A percentile compares a stretch with the other conserved stretches of the same genome.
phyloP scores from a whole-genome alignment of 2,329 filamentous ascomycete species.

The Trichothecium roseum region DNA sequence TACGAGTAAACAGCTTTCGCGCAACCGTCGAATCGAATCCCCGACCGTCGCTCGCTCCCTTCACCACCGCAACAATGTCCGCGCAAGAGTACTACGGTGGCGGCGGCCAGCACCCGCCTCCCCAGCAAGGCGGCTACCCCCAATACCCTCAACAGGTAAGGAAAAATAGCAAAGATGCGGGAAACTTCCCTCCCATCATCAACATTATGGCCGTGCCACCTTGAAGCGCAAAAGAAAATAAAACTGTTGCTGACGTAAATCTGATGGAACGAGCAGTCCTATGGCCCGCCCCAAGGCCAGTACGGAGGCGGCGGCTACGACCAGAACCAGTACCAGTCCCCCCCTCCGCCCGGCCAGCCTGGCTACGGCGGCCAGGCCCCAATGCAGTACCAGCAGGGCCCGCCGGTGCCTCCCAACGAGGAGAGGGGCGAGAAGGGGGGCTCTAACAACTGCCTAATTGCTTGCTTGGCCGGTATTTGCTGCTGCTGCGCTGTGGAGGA shows the following conservation, averaged over 20 bases:
- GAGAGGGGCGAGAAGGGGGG: constrained; percentile 18
- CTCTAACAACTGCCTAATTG: constrained; percentile 31
- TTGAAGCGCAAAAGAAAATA: neutral
- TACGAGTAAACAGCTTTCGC: no score
- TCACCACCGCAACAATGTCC: constrained; percentile 18
- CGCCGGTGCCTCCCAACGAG: constrained; percentile 17
- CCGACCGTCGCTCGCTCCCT: neutral
- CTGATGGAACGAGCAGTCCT: constrained; percentile 12
- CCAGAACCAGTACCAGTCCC: constrained; percentile 12
- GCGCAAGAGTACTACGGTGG: constrained; percentile 30
- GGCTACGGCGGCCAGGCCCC: constrained; percentile 18
- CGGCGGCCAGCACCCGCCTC: constrained; percentile 10
- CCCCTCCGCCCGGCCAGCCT: neutral
- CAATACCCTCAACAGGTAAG: constrained; percentile 30
- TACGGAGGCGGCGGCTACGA: no score
- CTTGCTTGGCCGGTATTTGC: constrained; percentile 37
- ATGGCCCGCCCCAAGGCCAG: constrained; percentile 19
- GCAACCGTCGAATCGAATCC: no score
- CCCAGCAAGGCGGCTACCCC: constrained; percentile 21
- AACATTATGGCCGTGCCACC: neutral
- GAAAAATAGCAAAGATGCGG: neutral
- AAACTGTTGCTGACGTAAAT: neutral
- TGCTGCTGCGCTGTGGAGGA: constrained; percentile 41
- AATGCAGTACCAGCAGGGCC: constrained; percentile 32
- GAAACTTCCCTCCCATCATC: neutral